Evolutionary conservation across 2,329 filamentous ascomycete species (phyloP).

Genomic region (Pseudogymnoascus sp.): DNA sequence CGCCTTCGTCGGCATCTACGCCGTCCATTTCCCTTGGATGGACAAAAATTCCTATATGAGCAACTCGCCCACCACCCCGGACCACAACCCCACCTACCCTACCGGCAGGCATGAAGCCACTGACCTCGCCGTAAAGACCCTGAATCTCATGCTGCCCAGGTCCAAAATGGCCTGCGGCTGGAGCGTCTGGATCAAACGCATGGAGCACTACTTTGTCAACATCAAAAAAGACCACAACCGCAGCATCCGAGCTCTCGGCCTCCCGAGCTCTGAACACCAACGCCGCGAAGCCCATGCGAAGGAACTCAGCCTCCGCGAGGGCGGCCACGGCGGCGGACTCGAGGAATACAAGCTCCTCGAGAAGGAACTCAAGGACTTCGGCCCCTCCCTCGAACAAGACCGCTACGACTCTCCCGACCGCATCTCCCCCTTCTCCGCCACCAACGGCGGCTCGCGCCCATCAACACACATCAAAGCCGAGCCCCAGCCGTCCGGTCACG

Average conservation of each 20-base stretch:
- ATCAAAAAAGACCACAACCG: constrained; percentile 39
- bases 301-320: constrained; percentile 34
- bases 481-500: not conserved
- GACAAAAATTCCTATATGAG: constrained; percentile 51
- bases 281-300: constrained; percentile 26
- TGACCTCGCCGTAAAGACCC: constrained; percentile 41
- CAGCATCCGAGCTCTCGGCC: constrained; percentile 11
- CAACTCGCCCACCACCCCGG: constrained; percentile 26
- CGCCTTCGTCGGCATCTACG: constrained; percentile 59
- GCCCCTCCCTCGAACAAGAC: constrained; percentile 23
- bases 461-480: not conserved
- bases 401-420: not conserved
- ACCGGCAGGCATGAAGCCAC: constrained; percentile 29
- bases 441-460: not conserved
- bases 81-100: not conserved
- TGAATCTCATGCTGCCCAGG: constrained; percentile 44
- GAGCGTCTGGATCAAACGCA: constrained; percentile 44
- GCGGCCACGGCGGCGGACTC: constrained; percentile 42
- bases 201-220: constrained; percentile 45
- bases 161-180: constrained; percentile 52
- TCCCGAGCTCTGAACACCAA: constrained; percentile 13
- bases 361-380: constrained; percentile 46
- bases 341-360: constrained; percentile 49
- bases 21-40: constrained; percentile 61
- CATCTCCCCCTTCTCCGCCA: not conserved